phyloP scores from a whole-genome alignment of 768 basidiomycete species.

The Dendrothele bispora region DNA sequence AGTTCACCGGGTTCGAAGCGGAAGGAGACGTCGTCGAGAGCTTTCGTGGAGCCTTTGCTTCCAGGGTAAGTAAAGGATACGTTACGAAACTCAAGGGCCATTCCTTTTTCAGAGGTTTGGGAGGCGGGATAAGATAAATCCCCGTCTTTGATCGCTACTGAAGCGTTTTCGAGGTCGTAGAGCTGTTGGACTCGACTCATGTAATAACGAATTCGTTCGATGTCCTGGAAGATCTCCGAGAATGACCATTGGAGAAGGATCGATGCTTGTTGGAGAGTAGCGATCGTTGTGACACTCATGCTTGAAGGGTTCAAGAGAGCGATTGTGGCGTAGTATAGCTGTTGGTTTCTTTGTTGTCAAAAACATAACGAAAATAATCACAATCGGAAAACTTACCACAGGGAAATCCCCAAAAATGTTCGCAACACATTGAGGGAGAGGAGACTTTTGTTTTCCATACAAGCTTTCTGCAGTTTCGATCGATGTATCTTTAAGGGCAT shows the following conservation, averaged over 20 bases:
- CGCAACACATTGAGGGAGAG: background rate
- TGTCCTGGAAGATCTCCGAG: conserved; percentile 3
- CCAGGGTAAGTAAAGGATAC: conserved; percentile 56
- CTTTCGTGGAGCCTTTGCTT: conserved; percentile 30
- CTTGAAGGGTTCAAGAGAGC: background rate
- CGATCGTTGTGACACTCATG: conserved; percentile 4
- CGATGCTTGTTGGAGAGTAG: conserved; percentile 2
- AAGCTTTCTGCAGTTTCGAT: background rate
- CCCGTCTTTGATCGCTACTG: conserved; percentile 1
- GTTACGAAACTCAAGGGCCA: conserved; percentile 25
- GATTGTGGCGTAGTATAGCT: conserved; percentile 6
- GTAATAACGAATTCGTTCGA: background rate
- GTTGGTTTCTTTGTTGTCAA: background rate
- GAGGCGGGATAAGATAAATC: conserved; percentile 1
- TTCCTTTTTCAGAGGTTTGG: conserved; percentile 3
- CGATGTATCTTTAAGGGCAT: background rate
- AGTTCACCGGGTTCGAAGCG: conserved; percentile 46
- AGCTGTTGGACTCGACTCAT: conserved; percentile 4
- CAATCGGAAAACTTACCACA: background rate
- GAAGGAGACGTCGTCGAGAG: conserved; percentile 41
- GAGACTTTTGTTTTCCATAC: background rate
- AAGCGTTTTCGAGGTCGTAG: conserved; percentile 3
- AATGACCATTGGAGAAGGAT: conserved; percentile 2
- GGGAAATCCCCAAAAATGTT: conserved; percentile 3
- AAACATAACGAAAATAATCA: background rate